Conservation (phyloP, 2,329 filamentous ascomycete species). For the Metarhizium anisopliae region DNA sequence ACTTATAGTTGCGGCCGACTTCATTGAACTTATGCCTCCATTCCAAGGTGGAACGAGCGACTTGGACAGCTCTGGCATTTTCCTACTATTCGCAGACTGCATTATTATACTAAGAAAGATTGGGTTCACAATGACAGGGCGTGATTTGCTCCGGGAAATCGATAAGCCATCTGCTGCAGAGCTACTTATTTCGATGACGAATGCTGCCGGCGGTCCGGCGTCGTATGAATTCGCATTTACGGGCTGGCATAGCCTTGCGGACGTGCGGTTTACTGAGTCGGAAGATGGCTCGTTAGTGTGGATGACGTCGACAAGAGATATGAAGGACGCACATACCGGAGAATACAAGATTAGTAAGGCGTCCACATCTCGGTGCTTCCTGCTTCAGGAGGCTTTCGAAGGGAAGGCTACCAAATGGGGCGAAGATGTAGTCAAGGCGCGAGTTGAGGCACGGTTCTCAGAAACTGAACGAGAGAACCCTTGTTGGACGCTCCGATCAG, state of each 20-base stretch:
- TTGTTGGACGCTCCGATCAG: conserved; percentile 70
- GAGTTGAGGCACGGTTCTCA: conserved; percentile 74
- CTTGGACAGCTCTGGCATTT: conserved; percentile 53
- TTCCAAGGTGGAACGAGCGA: conserved; percentile 39
- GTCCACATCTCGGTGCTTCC: conserved; percentile 57
- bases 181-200: conserved; percentile 54
- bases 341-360: conserved; percentile 32
- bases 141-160: conserved; percentile 73
- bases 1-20: conserved; percentile 73
- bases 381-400: conserved; percentile 68
- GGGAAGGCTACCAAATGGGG: conserved; percentile 66
- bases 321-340: conserved; percentile 45
- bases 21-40: conserved; percentile 66
- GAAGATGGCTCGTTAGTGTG: conserved; percentile 55
- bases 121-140: conserved; percentile 55
- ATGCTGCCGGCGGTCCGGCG: conserved; percentile 50
- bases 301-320: conserved; percentile 55
- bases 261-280: conserved; percentile 66
- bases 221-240: conserved; percentile 66
- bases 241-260: conserved; percentile 60
- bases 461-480: conserved; percentile 75
- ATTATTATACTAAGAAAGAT: conserved; percentile 69
- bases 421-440: conserved; percentile 81
- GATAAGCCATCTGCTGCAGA: conserved; percentile 66
- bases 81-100: conserved; percentile 78